phyloP scores from a whole-genome alignment of 2,329 filamentous ascomycete species.

The Fusarium drepaniforme region DNA sequence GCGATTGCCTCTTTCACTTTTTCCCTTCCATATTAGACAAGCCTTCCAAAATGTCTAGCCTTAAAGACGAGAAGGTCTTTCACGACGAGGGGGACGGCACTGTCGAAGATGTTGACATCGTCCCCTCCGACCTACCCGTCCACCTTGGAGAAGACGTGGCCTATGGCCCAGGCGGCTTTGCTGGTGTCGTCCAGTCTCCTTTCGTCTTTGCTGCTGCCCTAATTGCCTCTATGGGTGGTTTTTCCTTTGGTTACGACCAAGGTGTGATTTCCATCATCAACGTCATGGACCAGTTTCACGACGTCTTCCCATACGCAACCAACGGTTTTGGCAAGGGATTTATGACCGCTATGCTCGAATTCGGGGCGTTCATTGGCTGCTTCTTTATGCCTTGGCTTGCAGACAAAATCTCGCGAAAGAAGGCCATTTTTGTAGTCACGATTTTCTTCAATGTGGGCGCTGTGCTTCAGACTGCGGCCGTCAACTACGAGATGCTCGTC shows the following conservation, averaged over 20 bases:
- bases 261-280: constrained; percentile 55
- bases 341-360: not conserved
- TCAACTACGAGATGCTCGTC: constrained; percentile 2
- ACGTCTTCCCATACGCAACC: constrained; percentile 48
- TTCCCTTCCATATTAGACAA: not conserved
- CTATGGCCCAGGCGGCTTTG: not conserved
- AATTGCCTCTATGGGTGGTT: constrained; percentile 49
- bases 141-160: not conserved
- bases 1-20: not conserved
- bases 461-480: not conserved
- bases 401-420: not conserved
- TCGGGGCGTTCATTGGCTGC: not conserved
- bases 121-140: constrained; percentile 27
- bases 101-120: constrained; percentile 20
- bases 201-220: constrained; percentile 57
- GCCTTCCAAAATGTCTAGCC: not conserved
- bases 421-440: not conserved
- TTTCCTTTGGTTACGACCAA: constrained; percentile 49
- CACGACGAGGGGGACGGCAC: constrained; percentile 26
- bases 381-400: not conserved
- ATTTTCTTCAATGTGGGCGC: not conserved
- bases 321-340: not conserved
- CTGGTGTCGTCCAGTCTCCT: constrained; percentile 12
- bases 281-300: constrained; percentile 57
- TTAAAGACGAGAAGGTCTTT: constrained; percentile 22